These are phyloP conservation scores for Cephaloascus fragrans DNA, from an alignment of 805 yeast species.

Conservation along the genomic window DNA sequence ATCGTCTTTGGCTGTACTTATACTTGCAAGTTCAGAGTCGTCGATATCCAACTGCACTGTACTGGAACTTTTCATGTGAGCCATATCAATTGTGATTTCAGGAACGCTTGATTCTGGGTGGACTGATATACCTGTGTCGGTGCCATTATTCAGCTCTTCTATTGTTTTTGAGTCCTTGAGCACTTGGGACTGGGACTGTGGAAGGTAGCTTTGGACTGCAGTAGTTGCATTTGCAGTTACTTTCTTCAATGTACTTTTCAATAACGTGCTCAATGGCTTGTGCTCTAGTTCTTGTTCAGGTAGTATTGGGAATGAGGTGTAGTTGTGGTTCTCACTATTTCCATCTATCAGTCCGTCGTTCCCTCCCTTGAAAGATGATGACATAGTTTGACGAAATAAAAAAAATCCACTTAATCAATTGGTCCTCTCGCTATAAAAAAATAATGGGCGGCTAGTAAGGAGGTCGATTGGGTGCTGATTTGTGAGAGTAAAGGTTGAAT, in stretches of 20 bases:
- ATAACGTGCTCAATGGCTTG: neutral
- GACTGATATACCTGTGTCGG: neutral
- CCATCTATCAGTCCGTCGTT: too few species aligned
- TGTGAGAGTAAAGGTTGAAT: too few species aligned
- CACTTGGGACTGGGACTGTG: neutral
- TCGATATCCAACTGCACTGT: neutral
- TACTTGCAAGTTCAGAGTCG: neutral
- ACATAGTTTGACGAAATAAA: too few species aligned
- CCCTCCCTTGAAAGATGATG: too few species aligned
- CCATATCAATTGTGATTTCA: neutral
- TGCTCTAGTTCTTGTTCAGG: neutral
- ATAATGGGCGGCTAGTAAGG: too few species aligned
- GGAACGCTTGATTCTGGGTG: neutral
- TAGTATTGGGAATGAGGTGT: neutral
- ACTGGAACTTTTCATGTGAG: neutral
- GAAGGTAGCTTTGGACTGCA: neutral
- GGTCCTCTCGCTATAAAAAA: too few species aligned
- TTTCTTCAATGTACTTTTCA: constrained; percentile 1
- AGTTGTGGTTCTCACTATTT: too few species aligned
- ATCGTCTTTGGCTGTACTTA: neutral
- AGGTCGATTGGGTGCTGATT: too few species aligned
- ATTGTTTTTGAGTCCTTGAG: neutral
- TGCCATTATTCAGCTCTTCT: neutral
- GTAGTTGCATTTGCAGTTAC: constrained; percentile 1
- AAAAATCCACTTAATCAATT: too few species aligned